phyloP scores from a whole-genome alignment of 2,329 filamentous ascomycete genomes.

The Xylariaceae sp. region DNA sequence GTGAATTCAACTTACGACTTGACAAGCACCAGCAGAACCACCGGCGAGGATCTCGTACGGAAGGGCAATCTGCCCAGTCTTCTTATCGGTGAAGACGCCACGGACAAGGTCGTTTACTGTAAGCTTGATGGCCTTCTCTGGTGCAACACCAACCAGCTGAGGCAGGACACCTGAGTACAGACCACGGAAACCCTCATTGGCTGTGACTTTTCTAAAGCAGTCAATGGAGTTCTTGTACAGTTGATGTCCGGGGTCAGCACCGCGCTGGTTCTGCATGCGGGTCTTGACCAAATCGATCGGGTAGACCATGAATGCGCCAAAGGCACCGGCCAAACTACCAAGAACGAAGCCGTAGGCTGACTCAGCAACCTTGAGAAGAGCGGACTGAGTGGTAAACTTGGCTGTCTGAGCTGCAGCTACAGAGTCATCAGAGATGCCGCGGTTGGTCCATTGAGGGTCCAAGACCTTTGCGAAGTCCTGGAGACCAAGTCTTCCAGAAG shows the following conservation, averaged over 20 bases:
- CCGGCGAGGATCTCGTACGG: slow-evolving; percentile 79
- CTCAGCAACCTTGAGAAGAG: slow-evolving; percentile 66
- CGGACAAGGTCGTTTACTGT: slow-evolving; percentile 96
- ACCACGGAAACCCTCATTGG: slow-evolving; percentile 85
- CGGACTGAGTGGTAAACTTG: slow-evolving; percentile 51
- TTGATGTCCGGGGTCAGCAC: slow-evolving; percentile 74
- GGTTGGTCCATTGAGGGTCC: slow-evolving; percentile 84
- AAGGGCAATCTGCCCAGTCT: slow-evolving; percentile 69
- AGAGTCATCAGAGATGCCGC: slow-evolving; percentile 51
- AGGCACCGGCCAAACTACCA: slow-evolving; percentile 87
- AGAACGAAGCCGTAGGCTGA: slow-evolving; percentile 88
- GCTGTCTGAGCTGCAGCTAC: slow-evolving; percentile 38
- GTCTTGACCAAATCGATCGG: slow-evolving; percentile 99
- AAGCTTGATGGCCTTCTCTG: slow-evolving; percentile 98
- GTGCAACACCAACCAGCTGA: slow-evolving; percentile 95
- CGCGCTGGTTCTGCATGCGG: slow-evolving; percentile 94
- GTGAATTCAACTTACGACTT: slow-evolving; percentile 70
- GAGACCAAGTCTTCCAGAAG: slow-evolving; percentile 78
- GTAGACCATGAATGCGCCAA: slow-evolving; percentile 99
- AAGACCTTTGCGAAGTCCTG: slow-evolving; percentile 91
- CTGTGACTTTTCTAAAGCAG: slow-evolving; percentile 88
- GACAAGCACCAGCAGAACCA: slow-evolving; percentile 85
- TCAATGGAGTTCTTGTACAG: slow-evolving; percentile 97
- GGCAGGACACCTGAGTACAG: slow-evolving; percentile 93
- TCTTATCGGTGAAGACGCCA: slow-evolving; percentile 68